A percentile compares a stretch with the other conserved stretches of the same genome.
Evolutionary conservation across 805 yeast species (phyloP).

Genomic region (Dipodascopsis uninucleata): DNA sequence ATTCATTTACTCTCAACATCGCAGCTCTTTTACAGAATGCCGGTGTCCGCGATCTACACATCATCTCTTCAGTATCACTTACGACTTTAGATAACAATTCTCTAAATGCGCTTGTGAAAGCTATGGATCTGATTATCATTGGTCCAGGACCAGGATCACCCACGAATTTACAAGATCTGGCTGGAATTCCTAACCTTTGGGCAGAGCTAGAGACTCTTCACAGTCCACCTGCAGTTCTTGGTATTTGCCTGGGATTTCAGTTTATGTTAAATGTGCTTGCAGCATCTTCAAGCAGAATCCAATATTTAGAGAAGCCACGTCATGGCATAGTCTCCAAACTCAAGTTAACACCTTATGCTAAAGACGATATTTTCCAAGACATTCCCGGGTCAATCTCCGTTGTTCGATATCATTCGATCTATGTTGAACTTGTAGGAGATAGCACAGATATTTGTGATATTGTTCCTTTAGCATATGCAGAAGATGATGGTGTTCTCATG

Average conservation of each 20-base stretch:
- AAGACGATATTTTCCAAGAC: conserved; percentile 42
- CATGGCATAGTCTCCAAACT: conserved; percentile 83
- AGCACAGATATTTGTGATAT: conserved; percentile 36
- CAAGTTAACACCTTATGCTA: conserved; percentile 29
- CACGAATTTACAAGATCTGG: conserved; percentile 55
- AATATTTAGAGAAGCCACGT: conserved; percentile 53
- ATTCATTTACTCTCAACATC: conserved; percentile 87
- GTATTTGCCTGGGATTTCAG: conserved; percentile 93
- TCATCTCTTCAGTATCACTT: conserved; percentile 5
- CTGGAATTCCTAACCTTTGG: conserved; percentile 62
- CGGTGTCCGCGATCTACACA: neutral
- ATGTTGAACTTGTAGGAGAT: conserved; percentile 39
- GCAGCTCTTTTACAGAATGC: conserved; percentile 51
- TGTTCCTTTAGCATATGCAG: conserved; percentile 59
- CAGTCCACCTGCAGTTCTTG: conserved; percentile 51
- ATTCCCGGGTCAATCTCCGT: conserved; percentile 51
- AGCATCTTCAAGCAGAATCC: too few species aligned
- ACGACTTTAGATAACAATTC: conserved; percentile 46
- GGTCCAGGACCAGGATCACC: conserved; percentile 99
- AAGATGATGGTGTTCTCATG: conserved; percentile 50
- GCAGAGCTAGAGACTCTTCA: conserved; percentile 32
- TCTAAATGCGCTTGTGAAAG: conserved; percentile 44
- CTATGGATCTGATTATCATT: conserved; percentile 70
- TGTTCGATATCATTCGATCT: conserved; percentile 87
- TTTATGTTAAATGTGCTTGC: conserved; percentile 55